Conservation (phyloP, 2,329 filamentous ascomycete genomes). For the Penicillium aurantiogriseum region DNA sequence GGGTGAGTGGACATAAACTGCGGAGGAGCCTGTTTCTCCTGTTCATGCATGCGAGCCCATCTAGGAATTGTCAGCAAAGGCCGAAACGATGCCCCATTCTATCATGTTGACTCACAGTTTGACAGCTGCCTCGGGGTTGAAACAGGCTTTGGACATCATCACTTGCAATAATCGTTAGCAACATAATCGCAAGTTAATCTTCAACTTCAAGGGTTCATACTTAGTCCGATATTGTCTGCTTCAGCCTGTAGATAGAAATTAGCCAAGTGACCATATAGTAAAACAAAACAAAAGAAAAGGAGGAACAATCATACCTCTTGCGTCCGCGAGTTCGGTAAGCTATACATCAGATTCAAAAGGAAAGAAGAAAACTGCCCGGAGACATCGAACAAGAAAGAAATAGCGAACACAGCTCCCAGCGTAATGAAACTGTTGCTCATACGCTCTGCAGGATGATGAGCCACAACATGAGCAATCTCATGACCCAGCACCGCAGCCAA, state of each 20-base stretch:
- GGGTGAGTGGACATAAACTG: conserved; percentile 63
- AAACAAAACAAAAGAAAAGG: no score
- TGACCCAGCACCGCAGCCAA: conserved; percentile 62
- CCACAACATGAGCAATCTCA: conserved; percentile 64
- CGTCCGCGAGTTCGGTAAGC: conserved; percentile 54
- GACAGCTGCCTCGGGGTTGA: conserved; percentile 56
- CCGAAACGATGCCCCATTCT: background rate
- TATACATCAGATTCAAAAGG: conserved; percentile 51
- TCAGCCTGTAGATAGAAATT: conserved; percentile 44
- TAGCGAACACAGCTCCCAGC: conserved; percentile 28
- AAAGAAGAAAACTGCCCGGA: conserved; percentile 40
- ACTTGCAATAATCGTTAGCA: conserved; percentile 36
- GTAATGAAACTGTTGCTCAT: conserved; percentile 48
- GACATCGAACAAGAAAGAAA: conserved; percentile 40
- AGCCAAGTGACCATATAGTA: background rate
- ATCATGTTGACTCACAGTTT: conserved; percentile 41
- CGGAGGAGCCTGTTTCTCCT: conserved; percentile 48
- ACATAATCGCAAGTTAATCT: background rate
- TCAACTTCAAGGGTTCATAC: conserved; percentile 27
- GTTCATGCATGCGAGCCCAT: conserved; percentile 53
- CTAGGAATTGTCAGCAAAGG: conserved; percentile 23
- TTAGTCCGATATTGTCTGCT: conserved; percentile 61
- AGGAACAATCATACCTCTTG: conserved; percentile 49
- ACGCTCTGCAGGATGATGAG: conserved; percentile 55
- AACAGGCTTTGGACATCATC: conserved; percentile 64